Base-by-base conservation (phyloP, 2,329 filamentous ascomycete species). In the Sporothrix schenckii region DNA sequence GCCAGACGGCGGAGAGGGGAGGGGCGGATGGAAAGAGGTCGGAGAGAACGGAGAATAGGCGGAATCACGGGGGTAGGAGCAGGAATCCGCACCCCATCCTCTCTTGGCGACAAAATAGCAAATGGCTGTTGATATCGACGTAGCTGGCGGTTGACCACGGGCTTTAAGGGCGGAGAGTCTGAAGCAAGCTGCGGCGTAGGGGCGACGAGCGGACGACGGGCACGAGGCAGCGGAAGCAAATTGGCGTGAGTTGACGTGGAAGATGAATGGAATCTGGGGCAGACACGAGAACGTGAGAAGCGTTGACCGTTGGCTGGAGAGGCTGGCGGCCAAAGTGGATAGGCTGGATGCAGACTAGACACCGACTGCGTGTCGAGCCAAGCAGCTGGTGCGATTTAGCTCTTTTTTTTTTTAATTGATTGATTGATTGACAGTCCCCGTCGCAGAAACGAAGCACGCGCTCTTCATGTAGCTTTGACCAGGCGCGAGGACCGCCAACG, bases 11-110 rank as follows among this genome's bases (percentile, higher is more conserved):
- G 39, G 24, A 44, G 34, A 34, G 41, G 11, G 14, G n/a, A 11
- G 30, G 30, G 39, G 56, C 24, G 50, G 34, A 13, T 21, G 21
- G 7, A 14, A 34, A 34, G 34, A 44, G 3, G n/a, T 54, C 21
- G 21, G 21, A 47, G 61, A 65, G 24, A 24, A 34, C 44, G 44
- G 44, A 65, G 27, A 69, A 52, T 10, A 44, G 56, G 41, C 19
- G 9, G 39, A 52, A 69, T 52, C 53, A 61, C 19, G 47, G 54
- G 47, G 54, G 41, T 10, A 27, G 56, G 67, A 52, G 67, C 53
- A 24, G 56, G n/a, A 27, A 10, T 27, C 50, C 50, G 49, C 27
- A 52, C 65, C 63, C 65, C 65, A 67, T 67, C 65, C 13, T 67
- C 50, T 9, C 49, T 53, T 53, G 65, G 19, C n/a, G 52, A 27